Conservation (phyloP, 1,284 basidiomycete genomes). For the Puccinia horiana region DNA sequence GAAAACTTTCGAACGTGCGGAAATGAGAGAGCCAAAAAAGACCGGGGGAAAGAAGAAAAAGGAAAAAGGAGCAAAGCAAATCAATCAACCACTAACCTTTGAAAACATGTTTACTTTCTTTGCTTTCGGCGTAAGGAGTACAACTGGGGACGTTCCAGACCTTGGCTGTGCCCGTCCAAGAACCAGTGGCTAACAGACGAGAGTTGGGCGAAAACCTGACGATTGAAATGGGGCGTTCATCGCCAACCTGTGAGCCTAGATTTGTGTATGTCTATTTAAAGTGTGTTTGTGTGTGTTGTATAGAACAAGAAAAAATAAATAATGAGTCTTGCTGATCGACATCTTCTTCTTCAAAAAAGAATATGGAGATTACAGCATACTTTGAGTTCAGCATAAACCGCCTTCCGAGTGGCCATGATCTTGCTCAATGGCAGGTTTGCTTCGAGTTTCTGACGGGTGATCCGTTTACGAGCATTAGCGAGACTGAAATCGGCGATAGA, state of each 20-base stretch:
- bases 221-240: slow-evolving; percentile 88
- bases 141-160: slow-evolving; percentile 86
- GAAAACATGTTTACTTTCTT: slow-evolving; percentile 47
- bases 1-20: slow-evolving; percentile 7
- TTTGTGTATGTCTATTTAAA: slow-evolving; percentile 80
- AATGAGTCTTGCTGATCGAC: neutral
- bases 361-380: slow-evolving; percentile 61
- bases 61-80: neutral
- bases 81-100: slow-evolving; percentile 34
- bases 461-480: slow-evolving; percentile 84
- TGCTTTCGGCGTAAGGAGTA: slow-evolving; percentile 50
- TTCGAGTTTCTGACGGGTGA: slow-evolving; percentile 84
- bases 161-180: slow-evolving; percentile 93
- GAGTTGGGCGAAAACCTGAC: slow-evolving; percentile 93
- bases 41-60: neutral
- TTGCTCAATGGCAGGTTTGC: slow-evolving; percentile 82
- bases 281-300: too few species aligned
- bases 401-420: slow-evolving; percentile 85
- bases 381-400: slow-evolving; percentile 83
- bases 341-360: neutral
- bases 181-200: slow-evolving; percentile 81
- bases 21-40: neutral
- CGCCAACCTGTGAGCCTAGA: slow-evolving; percentile 95
- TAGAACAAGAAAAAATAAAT: neutral
- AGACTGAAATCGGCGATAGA: slow-evolving; percentile 88